Conservation (phyloP, 305 asterid species). For the Fraxinus velutina region DNA sequence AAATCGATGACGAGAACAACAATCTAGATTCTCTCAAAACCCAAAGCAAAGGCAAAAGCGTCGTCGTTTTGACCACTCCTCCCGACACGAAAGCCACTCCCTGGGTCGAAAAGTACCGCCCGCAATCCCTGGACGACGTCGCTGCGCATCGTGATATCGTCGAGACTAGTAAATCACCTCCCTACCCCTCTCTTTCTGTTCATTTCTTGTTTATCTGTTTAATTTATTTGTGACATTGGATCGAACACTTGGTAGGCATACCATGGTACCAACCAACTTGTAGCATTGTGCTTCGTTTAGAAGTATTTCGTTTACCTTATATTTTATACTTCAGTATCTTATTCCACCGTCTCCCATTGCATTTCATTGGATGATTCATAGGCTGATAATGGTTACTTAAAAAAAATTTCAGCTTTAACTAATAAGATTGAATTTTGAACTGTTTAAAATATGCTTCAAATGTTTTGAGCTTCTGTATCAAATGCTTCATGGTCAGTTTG, state of each 20-base stretch:
- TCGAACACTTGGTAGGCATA: slow-evolving; percentile 33
- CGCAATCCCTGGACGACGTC: slow-evolving; percentile 88
- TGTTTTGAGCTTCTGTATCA: neutral
- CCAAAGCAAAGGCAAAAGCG: slow-evolving; percentile 60
- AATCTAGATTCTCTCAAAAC: slow-evolving; percentile 17
- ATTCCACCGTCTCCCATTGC: neutral
- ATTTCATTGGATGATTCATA: neutral
- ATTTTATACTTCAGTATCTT: neutral
- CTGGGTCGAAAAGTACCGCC: slow-evolving; percentile 98
- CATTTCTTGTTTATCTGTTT: neutral
- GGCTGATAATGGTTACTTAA: neutral
- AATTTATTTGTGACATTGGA: slow-evolving; percentile 22
- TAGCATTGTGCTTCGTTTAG: neutral
- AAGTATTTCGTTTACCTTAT: neutral
- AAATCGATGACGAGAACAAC: slow-evolving; percentile 59
- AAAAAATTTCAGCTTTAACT: neutral
- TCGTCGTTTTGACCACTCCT: slow-evolving; percentile 34
- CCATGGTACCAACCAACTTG: neutral
- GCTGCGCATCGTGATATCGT: slow-evolving; percentile 95
- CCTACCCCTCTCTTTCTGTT: neutral
- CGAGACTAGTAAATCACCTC: slow-evolving; percentile 56
- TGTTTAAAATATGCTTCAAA: neutral
- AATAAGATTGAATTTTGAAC: neutral
- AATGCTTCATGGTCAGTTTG: neutral
- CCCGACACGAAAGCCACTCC: slow-evolving; percentile 68